These are phyloP conservation scores for Fraxinus ornus DNA, from an alignment of 305 asterid species.

Conservation along the genomic window DNA sequence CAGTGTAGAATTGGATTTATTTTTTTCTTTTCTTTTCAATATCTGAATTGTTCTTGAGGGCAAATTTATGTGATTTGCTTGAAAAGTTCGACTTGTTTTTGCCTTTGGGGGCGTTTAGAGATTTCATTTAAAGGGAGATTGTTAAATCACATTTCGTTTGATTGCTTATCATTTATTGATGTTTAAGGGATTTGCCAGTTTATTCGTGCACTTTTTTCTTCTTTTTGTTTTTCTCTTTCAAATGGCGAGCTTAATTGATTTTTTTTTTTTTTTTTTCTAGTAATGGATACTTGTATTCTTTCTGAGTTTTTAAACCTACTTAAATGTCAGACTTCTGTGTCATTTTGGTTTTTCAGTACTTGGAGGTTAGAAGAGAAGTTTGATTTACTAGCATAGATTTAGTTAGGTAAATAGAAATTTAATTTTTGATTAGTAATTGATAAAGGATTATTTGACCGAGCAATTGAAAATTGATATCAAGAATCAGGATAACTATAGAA, in stretches of 20 bases:
- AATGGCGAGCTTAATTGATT: slow-evolving; percentile 1
- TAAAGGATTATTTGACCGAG: background rate
- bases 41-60: background rate
- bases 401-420: background rate
- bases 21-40: too few relatives aligned
- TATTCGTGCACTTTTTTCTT: background rate
- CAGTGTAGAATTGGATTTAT: background rate
- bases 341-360: slow-evolving; percentile 6
- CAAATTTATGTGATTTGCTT: slow-evolving; percentile 9
- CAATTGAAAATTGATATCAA: background rate
- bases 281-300: background rate
- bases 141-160: slow-evolving; percentile 18
- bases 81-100: slow-evolving; percentile 18
- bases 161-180: slow-evolving; percentile 16
- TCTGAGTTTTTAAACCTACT: slow-evolving; percentile 2
- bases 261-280: background rate
- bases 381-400: slow-evolving; percentile 8
- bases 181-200: background rate
- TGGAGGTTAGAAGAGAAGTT: background rate
- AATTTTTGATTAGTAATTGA: background rate
- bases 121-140: slow-evolving; percentile 7
- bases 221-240: background rate
- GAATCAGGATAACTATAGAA: slow-evolving; percentile 17
- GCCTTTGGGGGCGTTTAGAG: slow-evolving; percentile 16
- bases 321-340: background rate